Evolutionary conservation across 2,329 filamentous ascomycete genomes (phyloP).

Genomic region (Fusarium mangiferae): DNA sequence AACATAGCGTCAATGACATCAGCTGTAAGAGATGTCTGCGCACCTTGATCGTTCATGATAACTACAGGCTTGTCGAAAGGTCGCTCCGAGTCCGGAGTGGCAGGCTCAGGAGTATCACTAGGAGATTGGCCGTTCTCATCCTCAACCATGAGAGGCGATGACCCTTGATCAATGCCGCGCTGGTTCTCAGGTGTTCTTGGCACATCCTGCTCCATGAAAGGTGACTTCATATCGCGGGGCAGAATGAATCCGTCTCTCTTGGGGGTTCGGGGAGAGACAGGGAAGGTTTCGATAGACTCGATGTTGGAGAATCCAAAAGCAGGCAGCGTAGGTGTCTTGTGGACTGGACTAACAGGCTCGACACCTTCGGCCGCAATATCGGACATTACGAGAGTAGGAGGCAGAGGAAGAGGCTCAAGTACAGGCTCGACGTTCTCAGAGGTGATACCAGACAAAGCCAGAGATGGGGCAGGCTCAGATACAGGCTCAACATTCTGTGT

Average conservation of each 20-base stretch:
- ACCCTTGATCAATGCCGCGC: slow-evolving; percentile 55
- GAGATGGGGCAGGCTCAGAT: slow-evolving; percentile 38
- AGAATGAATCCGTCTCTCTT: slow-evolving; percentile 68
- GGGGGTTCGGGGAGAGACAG: slow-evolving; percentile 60
- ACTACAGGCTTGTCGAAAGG: slow-evolving; percentile 61
- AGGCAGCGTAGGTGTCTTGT: slow-evolving; percentile 38
- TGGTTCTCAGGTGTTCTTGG: slow-evolving; percentile 55
- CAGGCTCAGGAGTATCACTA: slow-evolving; percentile 51
- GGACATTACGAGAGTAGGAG: slow-evolving; percentile 51
- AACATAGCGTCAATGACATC: slow-evolving; percentile 83
- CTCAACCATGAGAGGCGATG: slow-evolving; percentile 67
- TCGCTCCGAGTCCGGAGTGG: slow-evolving; percentile 65
- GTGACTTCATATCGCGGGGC: slow-evolving; percentile 56
- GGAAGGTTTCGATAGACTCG: slow-evolving; percentile 58
- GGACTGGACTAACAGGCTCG: slow-evolving; percentile 53
- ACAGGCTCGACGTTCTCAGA: slow-evolving; percentile 52
- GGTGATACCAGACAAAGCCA: slow-evolving; percentile 33
- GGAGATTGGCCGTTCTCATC: slow-evolving; percentile 70
- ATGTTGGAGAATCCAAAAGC: slow-evolving; percentile 57
- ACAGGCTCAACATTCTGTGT: slow-evolving; percentile 53
- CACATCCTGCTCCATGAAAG: slow-evolving; percentile 44
- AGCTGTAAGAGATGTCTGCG: slow-evolving; percentile 86
- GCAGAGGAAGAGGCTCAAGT: slow-evolving; percentile 33
- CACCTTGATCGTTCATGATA: slow-evolving; percentile 73
- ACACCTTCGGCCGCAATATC: slow-evolving; percentile 50